These are phyloP conservation scores for Macrophomina tecta DNA, from an alignment of 2,329 filamentous ascomycete genomes.

Conservation along the genomic window DNA sequence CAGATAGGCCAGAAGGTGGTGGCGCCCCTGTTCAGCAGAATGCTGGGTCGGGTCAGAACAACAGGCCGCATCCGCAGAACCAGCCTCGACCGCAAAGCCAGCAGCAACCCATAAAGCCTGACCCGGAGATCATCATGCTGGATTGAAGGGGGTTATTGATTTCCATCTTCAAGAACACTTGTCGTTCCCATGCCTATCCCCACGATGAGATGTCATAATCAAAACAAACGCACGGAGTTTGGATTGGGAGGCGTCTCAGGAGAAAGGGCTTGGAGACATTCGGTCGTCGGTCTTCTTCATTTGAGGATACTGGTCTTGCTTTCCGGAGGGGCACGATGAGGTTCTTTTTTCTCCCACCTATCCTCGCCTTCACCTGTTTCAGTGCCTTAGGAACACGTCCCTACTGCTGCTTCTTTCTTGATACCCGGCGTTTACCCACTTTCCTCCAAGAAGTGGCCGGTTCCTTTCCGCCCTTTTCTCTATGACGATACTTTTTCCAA, in stretches of 20 bases:
- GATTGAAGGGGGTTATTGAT: conserved; percentile 7
- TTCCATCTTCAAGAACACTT: not conserved
- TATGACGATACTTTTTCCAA: not conserved
- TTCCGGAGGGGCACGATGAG: not conserved
- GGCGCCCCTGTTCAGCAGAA: not conserved
- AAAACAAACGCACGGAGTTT: not conserved
- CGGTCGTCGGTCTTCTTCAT: not conserved
- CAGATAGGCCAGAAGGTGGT: not conserved
- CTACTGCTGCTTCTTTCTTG: conserved; percentile 17
- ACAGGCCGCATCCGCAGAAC: conserved; percentile 6
- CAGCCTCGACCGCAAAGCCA: conserved; percentile 5
- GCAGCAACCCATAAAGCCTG: not conserved
- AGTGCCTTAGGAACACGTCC: not conserved
- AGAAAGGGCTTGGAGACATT: not conserved
- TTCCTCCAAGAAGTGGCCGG: conserved; percentile 8
- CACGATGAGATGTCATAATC: conserved; percentile 10
- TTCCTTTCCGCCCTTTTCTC: not conserved
- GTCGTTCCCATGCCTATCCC: not conserved
- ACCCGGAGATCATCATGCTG: conserved; percentile 26
- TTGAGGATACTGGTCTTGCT: not conserved
- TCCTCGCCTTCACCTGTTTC: not conserved
- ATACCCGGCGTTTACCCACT: conserved; percentile 21
- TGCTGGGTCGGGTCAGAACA: not conserved
- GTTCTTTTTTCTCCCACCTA: not conserved
- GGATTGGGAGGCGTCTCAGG: not conserved